Evolutionary conservation across 495 filamentous ascomycete species (phyloP).

Genomic region (Collariella sp.): DNA sequence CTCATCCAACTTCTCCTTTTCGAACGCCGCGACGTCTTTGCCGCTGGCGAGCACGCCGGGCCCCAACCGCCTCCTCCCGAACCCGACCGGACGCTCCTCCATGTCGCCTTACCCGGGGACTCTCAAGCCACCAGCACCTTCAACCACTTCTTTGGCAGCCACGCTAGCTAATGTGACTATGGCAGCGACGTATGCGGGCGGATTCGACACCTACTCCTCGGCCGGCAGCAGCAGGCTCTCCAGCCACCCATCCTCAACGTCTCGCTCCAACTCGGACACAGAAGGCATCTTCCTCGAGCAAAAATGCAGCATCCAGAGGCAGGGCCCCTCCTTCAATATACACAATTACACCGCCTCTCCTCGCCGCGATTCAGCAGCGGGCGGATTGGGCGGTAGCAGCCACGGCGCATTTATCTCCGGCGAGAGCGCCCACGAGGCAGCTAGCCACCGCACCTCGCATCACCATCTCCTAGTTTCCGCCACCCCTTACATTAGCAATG

Average conservation of each 20-base stretch:
- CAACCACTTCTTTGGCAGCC: constrained; percentile 6
- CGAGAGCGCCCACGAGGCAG: constrained; percentile 10
- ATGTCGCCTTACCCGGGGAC: constrained; percentile 22
- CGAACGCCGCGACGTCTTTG: constrained; percentile 33
- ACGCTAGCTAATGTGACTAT: constrained; percentile 18
- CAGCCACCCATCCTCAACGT: constrained; percentile 5
- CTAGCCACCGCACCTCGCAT: neutral
- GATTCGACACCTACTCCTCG: constrained; percentile 13
- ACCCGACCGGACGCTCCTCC: constrained; percentile 23
- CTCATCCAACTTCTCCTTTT: constrained; percentile 31
- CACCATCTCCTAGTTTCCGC: neutral
- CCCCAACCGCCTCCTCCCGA: constrained; percentile 34
- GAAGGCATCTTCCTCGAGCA: constrained; percentile 2
- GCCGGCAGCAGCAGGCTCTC: neutral
- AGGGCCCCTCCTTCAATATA: constrained; percentile 15
- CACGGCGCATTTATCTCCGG: constrained; percentile 19
- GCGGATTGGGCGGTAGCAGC: neutral
- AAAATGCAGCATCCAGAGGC: constrained; percentile 5
- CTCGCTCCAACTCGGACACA: constrained; percentile 13
- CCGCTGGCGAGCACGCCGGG: constrained; percentile 16
- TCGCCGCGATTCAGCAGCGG: constrained; percentile 17
- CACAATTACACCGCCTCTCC: constrained; percentile 16
- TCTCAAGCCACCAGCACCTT: constrained; percentile 11
- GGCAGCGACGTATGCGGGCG: constrained; percentile 16
- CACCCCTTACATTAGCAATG: neutral